Evolutionary conservation across 371 early-diverging fungal species (phyloP).

Genomic region (Mucor indicus): DNA sequence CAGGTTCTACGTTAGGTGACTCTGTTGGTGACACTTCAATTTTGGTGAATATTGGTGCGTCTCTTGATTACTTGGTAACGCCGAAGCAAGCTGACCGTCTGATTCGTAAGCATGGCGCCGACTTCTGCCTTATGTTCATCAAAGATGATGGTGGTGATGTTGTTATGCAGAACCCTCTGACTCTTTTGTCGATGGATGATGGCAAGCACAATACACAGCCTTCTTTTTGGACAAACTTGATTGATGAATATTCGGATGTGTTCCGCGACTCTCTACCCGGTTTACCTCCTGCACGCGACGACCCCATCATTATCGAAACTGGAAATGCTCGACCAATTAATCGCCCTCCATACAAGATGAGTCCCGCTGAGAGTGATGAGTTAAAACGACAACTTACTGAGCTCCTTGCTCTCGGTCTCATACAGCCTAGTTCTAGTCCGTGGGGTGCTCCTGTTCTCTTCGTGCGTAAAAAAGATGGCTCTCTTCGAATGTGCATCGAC

Average conservation of each 20-base stretch:
- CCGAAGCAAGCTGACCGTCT: neutral
- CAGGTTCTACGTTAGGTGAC: no score
- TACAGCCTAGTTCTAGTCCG: conserved; percentile 26
- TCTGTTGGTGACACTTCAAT: no score
- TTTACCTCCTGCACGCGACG: neutral
- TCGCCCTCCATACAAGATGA: conserved; percentile 21
- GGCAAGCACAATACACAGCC: no score
- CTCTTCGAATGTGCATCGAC: conserved; percentile 34
- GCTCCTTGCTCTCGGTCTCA: conserved; percentile 10
- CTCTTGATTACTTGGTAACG: neutral
- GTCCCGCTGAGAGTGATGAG: conserved; percentile 25
- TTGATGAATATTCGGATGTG: neutral
- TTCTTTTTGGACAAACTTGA: neutral
- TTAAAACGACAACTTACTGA: conserved; percentile 25
- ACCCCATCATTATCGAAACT: conserved; percentile 15
- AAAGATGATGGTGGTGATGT: neutral
- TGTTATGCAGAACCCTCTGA: neutral
- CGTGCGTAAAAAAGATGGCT: conserved; percentile 21
- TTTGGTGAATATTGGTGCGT: no score
- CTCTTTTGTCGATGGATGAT: no score
- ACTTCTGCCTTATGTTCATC: neutral
- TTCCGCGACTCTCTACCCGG: neutral
- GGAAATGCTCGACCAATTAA: conserved; percentile 1
- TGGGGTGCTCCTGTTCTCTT: conserved; percentile 50
- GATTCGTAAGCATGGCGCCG: neutral